A percentile compares a stretch with the other conserved stretches of the same genome.
phyloP scores from a whole-genome alignment of 306 rosid genomes.

The Senna siamea region DNA sequence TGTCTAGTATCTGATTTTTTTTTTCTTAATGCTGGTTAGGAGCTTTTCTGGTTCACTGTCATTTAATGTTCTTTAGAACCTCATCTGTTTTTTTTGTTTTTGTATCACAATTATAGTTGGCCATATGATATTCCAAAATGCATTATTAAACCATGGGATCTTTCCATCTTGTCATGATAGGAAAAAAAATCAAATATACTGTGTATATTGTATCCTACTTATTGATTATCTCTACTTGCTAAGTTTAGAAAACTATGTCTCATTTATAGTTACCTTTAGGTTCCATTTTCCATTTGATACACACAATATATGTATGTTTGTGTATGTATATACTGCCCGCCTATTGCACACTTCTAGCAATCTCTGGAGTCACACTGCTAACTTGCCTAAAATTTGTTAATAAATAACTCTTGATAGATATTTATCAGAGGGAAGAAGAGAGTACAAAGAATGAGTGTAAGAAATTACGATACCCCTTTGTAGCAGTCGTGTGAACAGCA shows the following conservation, averaged over 20 bases:
- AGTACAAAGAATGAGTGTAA: background rate
- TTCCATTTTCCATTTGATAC: no score
- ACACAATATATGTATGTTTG: no score
- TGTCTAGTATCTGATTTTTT: slow-evolving; percentile 24
- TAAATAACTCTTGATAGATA: no score
- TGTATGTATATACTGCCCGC: no score
- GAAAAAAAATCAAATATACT: slow-evolving; percentile 8
- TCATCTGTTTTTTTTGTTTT: slow-evolving; percentile 4
- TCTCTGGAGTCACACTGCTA: background rate
- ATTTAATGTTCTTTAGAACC: slow-evolving; percentile 6
- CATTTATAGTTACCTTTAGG: no score
- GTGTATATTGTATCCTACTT: background rate
- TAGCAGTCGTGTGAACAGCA: background rate
- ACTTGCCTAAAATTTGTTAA: background rate
- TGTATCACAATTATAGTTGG: slow-evolving; percentile 1
- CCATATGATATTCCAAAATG: background rate
- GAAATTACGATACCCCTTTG: background rate
- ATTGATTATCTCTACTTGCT: background rate
- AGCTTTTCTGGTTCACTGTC: background rate
- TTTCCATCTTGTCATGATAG: background rate
- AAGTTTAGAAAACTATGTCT: background rate
- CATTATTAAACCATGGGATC: slow-evolving; percentile 4
- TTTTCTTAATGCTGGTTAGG: slow-evolving; percentile 8
- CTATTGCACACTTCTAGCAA: no score
- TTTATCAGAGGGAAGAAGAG: background rate